A percentile compares a stretch with the other conserved stretches of the same genome.
These are phyloP conservation scores for Aspergillus taichungensis DNA, from an alignment of 495 filamentous ascomycete genomes.

Conservation along the genomic window DNA sequence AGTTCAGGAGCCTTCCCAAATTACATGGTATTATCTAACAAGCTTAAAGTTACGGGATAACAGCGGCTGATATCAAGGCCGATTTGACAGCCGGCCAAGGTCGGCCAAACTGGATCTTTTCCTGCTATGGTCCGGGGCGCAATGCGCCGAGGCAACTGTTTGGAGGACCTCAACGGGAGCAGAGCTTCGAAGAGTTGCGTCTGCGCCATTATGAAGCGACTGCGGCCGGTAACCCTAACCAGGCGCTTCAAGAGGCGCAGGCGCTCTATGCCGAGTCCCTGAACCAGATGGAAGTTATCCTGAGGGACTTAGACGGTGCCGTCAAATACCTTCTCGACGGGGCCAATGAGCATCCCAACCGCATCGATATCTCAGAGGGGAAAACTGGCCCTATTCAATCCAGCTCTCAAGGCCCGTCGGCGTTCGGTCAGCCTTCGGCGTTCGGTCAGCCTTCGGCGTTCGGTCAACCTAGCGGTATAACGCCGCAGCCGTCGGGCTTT, in stretches of 20 bases:
- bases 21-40: slow-evolving; percentile 11
- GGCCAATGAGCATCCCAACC: slow-evolving; percentile 69
- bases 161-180: slow-evolving; percentile 67
- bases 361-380: slow-evolving; percentile 58
- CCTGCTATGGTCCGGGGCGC: slow-evolving; percentile 64
- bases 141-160: slow-evolving; percentile 72
- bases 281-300: slow-evolving; percentile 57
- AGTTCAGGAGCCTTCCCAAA: slow-evolving; percentile 5
- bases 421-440: slow-evolving; percentile 24
- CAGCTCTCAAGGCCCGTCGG: slow-evolving; percentile 12
- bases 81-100: slow-evolving; percentile 55
- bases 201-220: slow-evolving; percentile 53
- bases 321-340: slow-evolving; percentile 61
- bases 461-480: slow-evolving; percentile 1
- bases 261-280: slow-evolving; percentile 48
- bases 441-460: slow-evolving; percentile 23
- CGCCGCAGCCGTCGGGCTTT: slow-evolving; percentile 19
- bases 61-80: slow-evolving; percentile 43
- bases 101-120: slow-evolving; percentile 74
- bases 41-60: slow-evolving; percentile 39
- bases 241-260: slow-evolving; percentile 59
- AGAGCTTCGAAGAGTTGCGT: slow-evolving; percentile 76
- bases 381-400: slow-evolving; percentile 19
- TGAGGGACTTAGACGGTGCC: slow-evolving; percentile 61
- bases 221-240: slow-evolving; percentile 50